These are phyloP conservation scores for Solanum neorickii DNA, from an alignment of 257 asterid species.

Conservation along the genomic window DNA sequence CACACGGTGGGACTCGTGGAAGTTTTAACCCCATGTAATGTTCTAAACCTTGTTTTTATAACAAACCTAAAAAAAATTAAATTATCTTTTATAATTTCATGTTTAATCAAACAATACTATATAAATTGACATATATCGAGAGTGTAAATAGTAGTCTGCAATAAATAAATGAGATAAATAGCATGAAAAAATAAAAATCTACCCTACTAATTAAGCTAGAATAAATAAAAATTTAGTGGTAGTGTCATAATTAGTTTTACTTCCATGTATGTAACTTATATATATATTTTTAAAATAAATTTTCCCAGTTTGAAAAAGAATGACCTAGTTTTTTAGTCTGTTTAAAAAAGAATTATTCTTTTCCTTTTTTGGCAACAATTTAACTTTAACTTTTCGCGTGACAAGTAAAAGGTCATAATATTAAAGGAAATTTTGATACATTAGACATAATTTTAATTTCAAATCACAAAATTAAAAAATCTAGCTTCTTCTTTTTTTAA, in stretches of 20 bases:
- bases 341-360: too few relatives aligned
- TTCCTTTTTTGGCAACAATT: too few relatives aligned
- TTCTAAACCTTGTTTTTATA: background rate
- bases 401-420: too few relatives aligned
- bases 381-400: too few relatives aligned
- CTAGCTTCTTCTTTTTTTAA: too few relatives aligned
- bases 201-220: slow-evolving; percentile 3
- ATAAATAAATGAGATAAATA: background rate
- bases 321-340: too few relatives aligned
- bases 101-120: background rate
- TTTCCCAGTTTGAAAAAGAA: too few relatives aligned
- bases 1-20: background rate
- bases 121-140: background rate
- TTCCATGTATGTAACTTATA: background rate
- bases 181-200: background rate
- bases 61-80: background rate
- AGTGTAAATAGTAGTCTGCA: background rate
- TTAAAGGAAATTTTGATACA: too few relatives aligned
- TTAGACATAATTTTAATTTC: too few relatives aligned
- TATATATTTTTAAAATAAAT: too few relatives aligned
- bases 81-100: background rate
- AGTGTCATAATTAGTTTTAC: background rate
- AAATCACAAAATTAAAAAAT: too few relatives aligned
- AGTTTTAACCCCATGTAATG: background rate
- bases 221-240: background rate